These are phyloP conservation scores for Diutina mesorugosa DNA, from an alignment of 1,139 yeast species.

Conservation along the genomic window DNA sequence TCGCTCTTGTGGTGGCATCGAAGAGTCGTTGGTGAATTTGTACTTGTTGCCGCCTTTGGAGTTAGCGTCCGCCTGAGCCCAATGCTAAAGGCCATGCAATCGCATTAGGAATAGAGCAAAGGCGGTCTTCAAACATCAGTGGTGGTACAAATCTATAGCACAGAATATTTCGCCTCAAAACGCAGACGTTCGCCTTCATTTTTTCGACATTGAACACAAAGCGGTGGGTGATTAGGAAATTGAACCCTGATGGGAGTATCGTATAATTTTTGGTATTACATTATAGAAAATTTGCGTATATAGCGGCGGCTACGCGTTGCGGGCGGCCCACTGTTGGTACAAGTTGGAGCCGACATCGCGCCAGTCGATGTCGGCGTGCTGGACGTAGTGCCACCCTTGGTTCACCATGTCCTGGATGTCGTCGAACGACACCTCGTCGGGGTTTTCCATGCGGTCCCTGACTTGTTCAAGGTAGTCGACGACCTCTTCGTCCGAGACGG, in stretches of 20 bases:
- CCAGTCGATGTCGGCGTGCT: not conserved
- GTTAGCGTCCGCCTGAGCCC: not conserved
- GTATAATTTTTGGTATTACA: too few relatives aligned
- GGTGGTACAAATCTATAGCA: not conserved
- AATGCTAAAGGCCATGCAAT: not conserved
- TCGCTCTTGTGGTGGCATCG: too few relatives aligned
- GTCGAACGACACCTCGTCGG: not conserved
- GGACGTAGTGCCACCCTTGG: not conserved
- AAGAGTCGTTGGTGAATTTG: too few relatives aligned
- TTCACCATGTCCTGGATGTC: not conserved
- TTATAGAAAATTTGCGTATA: too few relatives aligned
- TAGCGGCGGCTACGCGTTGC: not conserved
- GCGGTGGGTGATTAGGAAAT: too few relatives aligned
- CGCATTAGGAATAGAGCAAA: not conserved
- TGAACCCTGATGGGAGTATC: too few relatives aligned
- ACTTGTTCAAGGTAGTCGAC: not conserved
- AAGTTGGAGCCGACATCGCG: not conserved
- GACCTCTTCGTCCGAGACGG: not conserved
- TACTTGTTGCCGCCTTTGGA: too few relatives aligned
- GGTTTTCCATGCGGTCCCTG: not conserved
- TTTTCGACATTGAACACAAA: too few relatives aligned
- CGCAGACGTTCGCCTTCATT: not conserved
- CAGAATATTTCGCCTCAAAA: not conserved
- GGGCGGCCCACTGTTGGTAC: not conserved
- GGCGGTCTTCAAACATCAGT: not conserved